phyloP scores from a whole-genome alignment of 2,329 filamentous ascomycete species.

The Neonectria faginata region DNA sequence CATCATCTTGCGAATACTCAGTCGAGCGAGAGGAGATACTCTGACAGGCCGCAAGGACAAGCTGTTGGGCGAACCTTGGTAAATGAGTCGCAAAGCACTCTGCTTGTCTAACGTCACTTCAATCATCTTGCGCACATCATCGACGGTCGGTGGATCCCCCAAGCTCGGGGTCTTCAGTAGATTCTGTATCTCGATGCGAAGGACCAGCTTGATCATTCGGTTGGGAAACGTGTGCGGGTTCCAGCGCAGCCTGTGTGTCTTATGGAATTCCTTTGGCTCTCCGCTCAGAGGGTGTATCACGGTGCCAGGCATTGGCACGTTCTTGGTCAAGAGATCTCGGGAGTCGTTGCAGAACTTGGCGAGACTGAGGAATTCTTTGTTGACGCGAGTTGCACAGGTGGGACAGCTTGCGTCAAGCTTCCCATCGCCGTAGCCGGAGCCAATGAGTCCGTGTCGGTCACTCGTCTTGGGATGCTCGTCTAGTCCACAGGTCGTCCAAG shows the following conservation, averaged over 20 bases:
- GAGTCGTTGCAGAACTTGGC: constrained; percentile 69
- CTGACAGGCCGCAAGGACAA: not conserved
- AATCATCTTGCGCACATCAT: constrained; percentile 62
- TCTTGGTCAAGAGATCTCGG: constrained; percentile 54
- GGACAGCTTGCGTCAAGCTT: constrained; percentile 64
- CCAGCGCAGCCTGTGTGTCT: not conserved
- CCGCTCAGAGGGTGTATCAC: constrained; percentile 68
- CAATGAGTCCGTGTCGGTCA: constrained; percentile 51
- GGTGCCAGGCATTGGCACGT: constrained; percentile 75
- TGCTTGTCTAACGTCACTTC: constrained; percentile 57
- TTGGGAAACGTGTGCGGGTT: constrained; percentile 66
- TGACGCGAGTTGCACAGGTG: constrained; percentile 62
- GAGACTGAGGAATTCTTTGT: constrained; percentile 67
- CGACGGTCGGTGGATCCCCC: constrained; percentile 57
- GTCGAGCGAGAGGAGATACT: constrained; percentile 45
- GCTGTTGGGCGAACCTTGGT: constrained; percentile 28
- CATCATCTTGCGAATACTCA: constrained; percentile 75
- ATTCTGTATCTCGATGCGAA: constrained; percentile 57
- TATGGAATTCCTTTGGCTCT: constrained; percentile 52
- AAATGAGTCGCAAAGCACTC: constrained; percentile 27
- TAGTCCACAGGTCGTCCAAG: constrained; percentile 64
- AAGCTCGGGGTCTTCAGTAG: constrained; percentile 49
- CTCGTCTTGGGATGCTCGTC: constrained; percentile 30
- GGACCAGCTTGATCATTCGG: constrained; percentile 61
- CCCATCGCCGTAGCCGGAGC: constrained; percentile 71